phyloP scores from a whole-genome alignment of 345 rosid genomes.

The Camelina hispida region DNA sequence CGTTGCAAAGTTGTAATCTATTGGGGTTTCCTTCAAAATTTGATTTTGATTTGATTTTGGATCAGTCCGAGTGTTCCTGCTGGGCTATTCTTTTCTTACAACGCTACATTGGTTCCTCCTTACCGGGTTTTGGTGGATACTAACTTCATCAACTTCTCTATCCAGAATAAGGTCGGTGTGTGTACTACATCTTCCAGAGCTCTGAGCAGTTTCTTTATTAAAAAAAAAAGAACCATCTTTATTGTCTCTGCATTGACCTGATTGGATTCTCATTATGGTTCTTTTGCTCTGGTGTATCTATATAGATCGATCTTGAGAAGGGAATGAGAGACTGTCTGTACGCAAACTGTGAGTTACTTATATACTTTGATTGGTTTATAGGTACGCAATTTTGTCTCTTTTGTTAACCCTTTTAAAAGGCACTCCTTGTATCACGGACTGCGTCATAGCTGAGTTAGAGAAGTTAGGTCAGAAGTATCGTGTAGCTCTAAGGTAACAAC shows the following conservation, averaged over 20 bases:
- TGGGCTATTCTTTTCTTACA: conserved; percentile 85
- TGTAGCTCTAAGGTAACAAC: conserved; percentile 85
- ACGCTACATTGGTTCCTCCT: conserved; percentile 84
- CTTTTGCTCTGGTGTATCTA: not conserved
- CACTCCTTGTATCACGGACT: conserved; percentile 94
- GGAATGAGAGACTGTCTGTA: conserved; percentile 95
- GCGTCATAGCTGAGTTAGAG: conserved; percentile 99
- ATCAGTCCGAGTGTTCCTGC: conserved; percentile 86
- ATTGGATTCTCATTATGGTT: conserved; percentile 1
- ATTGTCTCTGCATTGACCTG: not conserved
- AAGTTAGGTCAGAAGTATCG: conserved; percentile 95
- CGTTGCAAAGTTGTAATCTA: not conserved
- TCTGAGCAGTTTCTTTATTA: not conserved
- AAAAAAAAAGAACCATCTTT: not conserved
- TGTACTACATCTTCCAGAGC: conserved; percentile 7
- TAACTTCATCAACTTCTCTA: conserved; percentile 94
- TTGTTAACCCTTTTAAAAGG: conserved; percentile 53
- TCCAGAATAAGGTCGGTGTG: conserved; percentile 78
- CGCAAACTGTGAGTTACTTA: conserved; percentile 85
- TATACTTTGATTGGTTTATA: not conserved
- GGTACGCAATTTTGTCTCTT: not conserved
- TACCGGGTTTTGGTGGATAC: conserved; percentile 92
- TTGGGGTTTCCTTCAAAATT: not conserved
- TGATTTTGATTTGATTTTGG: not conserved
- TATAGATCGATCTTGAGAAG: conserved; percentile 89